Evolutionary conservation across 768 basidiomycete species (phyloP).

Genomic region (Leccinum pellstonianum): DNA sequence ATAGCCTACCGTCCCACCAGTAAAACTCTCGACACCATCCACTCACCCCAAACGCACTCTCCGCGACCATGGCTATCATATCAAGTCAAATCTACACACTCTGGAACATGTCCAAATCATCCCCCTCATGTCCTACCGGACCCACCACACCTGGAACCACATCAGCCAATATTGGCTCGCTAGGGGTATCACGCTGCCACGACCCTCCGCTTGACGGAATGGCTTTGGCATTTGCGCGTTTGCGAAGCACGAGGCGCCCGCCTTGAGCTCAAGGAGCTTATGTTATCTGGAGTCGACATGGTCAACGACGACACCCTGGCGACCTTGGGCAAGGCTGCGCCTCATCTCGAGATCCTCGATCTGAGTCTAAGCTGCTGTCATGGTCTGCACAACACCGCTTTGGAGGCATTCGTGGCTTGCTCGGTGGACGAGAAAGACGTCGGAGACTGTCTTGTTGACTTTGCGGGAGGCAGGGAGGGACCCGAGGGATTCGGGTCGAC

Average conservation of each 20-base stretch:
- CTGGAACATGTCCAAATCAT: no score
- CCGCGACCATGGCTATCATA: no score
- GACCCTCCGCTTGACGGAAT: slow-evolving; percentile 16
- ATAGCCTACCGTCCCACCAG: no score
- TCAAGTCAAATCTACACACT: no score
- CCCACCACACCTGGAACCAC: no score
- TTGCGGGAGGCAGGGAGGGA: slow-evolving; percentile 67
- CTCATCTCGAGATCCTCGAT: slow-evolving; percentile 76
- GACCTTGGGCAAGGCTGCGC: slow-evolving; percentile 65
- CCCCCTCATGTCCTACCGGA: no score
- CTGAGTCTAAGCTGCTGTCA: slow-evolving; percentile 58
- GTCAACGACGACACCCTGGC: slow-evolving; percentile 60
- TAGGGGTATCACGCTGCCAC: no score
- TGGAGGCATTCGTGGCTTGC: slow-evolving; percentile 71
- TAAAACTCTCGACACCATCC: no score
- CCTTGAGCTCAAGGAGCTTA: slow-evolving; percentile 59
- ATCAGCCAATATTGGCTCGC: no score
- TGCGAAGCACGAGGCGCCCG: slow-evolving; percentile 44
- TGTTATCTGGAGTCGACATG: slow-evolving; percentile 65
- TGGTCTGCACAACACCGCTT: slow-evolving; percentile 69
- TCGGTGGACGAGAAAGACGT: slow-evolving; percentile 26
- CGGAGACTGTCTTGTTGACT: slow-evolving; percentile 48
- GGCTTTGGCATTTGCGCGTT: slow-evolving; percentile 58
- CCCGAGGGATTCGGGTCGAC: slow-evolving; percentile 44
- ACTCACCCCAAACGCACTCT: no score